Percentiles rank a stretch among this genome's conserved stretches.
These are phyloP conservation scores for Beauveria medogensis DNA, from an alignment of 2,329 filamentous ascomycete genomes.

Conservation along the genomic window DNA sequence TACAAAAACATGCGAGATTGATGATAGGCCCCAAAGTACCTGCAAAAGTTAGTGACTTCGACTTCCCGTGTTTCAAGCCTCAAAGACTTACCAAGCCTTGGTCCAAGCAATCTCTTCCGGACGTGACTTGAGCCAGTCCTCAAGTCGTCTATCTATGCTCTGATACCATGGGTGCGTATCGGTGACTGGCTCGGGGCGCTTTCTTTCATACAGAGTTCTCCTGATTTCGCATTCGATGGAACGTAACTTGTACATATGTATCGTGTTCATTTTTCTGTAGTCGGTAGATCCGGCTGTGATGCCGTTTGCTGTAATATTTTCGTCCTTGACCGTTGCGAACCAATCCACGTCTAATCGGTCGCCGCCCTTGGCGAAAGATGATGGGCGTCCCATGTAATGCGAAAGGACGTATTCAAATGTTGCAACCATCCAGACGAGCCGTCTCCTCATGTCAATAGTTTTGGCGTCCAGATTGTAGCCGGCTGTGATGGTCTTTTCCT, in stretches of 20 bases:
- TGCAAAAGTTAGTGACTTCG: conserved; percentile 22
- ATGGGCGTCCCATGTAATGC: conserved; percentile 80
- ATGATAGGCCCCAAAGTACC: conserved; percentile 65
- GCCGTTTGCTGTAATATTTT: conserved; percentile 70
- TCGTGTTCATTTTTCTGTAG: conserved; percentile 77
- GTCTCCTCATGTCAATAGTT: conserved; percentile 80
- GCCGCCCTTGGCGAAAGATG: conserved; percentile 71
- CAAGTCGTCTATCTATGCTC: conserved; percentile 69
- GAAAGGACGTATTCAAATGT: conserved; percentile 86
- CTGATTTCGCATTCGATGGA: conserved; percentile 82
- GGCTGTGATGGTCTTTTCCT: conserved; percentile 76
- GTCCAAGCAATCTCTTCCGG: conserved; percentile 66
- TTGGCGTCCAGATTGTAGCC: conserved; percentile 58
- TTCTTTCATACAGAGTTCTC: conserved; percentile 77
- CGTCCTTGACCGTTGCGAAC: conserved; percentile 74
- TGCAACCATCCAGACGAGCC: conserved; percentile 79
- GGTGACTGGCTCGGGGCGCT: conserved; percentile 64
- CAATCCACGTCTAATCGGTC: conserved; percentile 82
- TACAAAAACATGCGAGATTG: conserved; percentile 84
- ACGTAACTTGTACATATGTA: conserved; percentile 91
- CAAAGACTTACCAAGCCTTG: conserved; percentile 61
- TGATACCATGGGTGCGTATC: conserved; percentile 84
- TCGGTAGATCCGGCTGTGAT: conserved; percentile 65
- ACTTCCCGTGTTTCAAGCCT: neutral
- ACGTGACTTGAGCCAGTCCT: conserved; percentile 67